A percentile compares a stretch with the other conserved stretches of the same genome.
phyloP scores from a whole-genome alignment of 2,329 filamentous ascomycete genomes.

The Kalaharituber pfeilii region DNA sequence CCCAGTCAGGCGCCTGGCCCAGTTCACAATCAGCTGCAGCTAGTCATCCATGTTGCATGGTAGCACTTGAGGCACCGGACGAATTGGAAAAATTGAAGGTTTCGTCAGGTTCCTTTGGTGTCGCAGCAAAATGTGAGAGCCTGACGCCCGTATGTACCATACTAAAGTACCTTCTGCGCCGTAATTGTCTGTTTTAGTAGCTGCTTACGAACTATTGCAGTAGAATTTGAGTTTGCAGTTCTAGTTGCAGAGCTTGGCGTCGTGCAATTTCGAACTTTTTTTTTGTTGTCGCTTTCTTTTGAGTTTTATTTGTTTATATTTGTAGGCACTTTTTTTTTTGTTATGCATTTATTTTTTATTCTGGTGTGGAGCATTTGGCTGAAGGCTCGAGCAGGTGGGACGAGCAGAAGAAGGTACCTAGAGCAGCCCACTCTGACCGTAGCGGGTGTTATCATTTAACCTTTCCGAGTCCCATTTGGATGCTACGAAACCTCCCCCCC shows the following conservation, averaged over 20 bases:
- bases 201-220: background rate
- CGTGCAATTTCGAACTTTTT: background rate
- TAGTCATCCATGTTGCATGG: background rate
- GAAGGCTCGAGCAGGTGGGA: background rate
- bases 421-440: background rate
- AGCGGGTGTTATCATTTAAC: background rate
- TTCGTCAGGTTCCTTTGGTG: too few relatives aligned
- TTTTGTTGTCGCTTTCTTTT: background rate
- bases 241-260: background rate
- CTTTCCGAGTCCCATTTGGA: background rate
- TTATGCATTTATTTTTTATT: background rate
- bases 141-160: background rate
- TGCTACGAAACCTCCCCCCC: background rate
- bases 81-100: background rate
- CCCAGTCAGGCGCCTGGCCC: background rate
- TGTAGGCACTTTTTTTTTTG: background rate
- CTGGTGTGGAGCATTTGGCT: background rate
- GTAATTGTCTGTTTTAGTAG: background rate
- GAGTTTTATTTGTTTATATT: too few relatives aligned
- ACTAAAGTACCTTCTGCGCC: background rate
- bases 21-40: background rate
- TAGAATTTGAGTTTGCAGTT: background rate
- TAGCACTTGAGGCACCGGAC: background rate
- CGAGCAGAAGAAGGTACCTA: background rate
- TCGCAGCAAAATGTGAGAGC: background rate